Evolutionary conservation across 129 eudicot genomes (phyloP).

Genomic region (Glebionis coronaria): DNA sequence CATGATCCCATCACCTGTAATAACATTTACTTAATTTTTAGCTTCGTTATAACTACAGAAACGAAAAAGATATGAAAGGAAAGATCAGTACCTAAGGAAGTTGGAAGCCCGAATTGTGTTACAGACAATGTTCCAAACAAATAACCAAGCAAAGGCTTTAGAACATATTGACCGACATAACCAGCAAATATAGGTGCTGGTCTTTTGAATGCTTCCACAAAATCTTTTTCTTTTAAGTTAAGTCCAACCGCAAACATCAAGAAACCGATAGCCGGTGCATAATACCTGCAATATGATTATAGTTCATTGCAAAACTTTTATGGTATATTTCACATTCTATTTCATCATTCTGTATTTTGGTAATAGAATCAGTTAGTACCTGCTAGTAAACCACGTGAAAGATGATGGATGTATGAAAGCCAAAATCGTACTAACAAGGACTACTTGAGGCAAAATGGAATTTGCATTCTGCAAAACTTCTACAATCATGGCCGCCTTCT

Average conservation of each 20-base stretch:
- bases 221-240: slow-evolving; percentile 75
- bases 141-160: slow-evolving; percentile 80
- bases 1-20: slow-evolving; percentile 82
- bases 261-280: slow-evolving; percentile 84
- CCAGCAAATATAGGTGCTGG: slow-evolving; percentile 74
- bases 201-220: slow-evolving; percentile 74
- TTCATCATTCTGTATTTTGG: too few species aligned
- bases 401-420: slow-evolving; percentile 83
- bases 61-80: not conserved
- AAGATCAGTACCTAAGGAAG: slow-evolving; percentile 48
- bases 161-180: slow-evolving; percentile 69
- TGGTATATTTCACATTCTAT: too few species aligned
- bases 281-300: slow-evolving; percentile 46
- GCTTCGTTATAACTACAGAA: not conserved
- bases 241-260: slow-evolving; percentile 94
- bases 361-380: slow-evolving; percentile 31
- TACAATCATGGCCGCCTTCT: slow-evolving; percentile 42
- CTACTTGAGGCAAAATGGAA: slow-evolving; percentile 80
- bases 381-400: slow-evolving; percentile 81
- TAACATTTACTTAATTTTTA: not conserved
- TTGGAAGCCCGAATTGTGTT: slow-evolving; percentile 51
- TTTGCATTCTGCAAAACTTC: slow-evolving; percentile 64
- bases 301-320: not conserved
- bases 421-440: slow-evolving; percentile 68
- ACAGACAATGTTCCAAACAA: slow-evolving; percentile 58